Evolutionary conservation across 2,329 filamentous ascomycete genomes (phyloP).

Genomic region (Fusarium decemcellulare): DNA sequence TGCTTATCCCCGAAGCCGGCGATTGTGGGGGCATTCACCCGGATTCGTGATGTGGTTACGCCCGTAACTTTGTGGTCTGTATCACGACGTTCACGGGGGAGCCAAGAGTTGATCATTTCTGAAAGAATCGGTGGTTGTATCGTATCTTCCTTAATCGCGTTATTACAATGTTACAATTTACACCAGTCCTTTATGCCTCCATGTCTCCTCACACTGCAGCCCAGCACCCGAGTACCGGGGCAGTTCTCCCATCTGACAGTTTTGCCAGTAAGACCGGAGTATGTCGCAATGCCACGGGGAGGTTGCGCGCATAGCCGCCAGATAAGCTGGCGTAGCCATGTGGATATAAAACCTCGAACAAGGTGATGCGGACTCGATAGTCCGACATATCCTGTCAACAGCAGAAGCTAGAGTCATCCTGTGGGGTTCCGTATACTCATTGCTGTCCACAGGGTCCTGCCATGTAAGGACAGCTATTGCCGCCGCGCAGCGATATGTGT

Average conservation of each 20-base stretch:
- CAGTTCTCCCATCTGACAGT: constrained; percentile 54
- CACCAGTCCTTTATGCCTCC: constrained; percentile 47
- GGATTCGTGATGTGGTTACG: no score
- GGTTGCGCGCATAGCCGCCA: constrained; percentile 54
- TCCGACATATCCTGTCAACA: constrained; percentile 53
- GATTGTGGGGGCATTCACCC: no score
- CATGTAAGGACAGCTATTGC: constrained; percentile 49
- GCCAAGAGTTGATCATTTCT: no score
- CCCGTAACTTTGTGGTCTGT: no score
- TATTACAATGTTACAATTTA: background rate
- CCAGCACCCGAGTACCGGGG: constrained; percentile 51
- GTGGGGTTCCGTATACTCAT: background rate
- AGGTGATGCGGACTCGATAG: constrained; percentile 49
- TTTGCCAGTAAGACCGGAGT: constrained; percentile 55
- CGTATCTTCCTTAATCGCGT: background rate
- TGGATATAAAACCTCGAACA: constrained; percentile 57
- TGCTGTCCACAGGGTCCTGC: background rate
- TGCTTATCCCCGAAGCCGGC: no score
- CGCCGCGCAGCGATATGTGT: constrained; percentile 53
- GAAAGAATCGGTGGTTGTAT: no score
- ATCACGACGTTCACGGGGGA: no score
- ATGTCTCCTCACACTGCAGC: constrained; percentile 52
- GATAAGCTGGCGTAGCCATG: constrained; percentile 54
- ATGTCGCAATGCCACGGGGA: constrained; percentile 51
- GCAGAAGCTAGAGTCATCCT: constrained; percentile 46